Conservation (phyloP, 169 alveolate genomes). For the Miamiensis avidus region DNA sequence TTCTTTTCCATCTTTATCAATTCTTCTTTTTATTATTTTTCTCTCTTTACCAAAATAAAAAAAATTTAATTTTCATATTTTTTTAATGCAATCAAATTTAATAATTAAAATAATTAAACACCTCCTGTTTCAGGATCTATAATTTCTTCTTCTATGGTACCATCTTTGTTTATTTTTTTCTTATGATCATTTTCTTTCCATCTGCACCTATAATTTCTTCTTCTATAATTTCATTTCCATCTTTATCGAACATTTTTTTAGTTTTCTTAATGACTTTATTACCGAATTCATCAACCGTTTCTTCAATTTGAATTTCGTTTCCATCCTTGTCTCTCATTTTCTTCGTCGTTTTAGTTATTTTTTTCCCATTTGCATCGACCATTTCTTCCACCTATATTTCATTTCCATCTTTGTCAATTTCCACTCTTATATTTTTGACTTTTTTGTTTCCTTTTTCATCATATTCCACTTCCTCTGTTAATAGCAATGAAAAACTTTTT, state of each 20-base stretch:
- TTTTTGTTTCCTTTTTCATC: conserved; percentile 42
- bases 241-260: conserved; percentile 11
- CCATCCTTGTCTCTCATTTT: conserved; percentile 39
- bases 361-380: conserved; percentile 39
- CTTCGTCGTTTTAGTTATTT: conserved; percentile 21
- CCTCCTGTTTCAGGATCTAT: conserved; percentile 33
- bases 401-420: conserved; percentile 35
- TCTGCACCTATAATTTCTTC: conserved; percentile 46
- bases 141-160: conserved; percentile 45
- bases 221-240: conserved; percentile 39
- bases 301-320: conserved; percentile 37
- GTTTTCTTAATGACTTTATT: conserved; percentile 17
- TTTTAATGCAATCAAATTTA: no score
- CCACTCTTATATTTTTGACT: conserved; percentile 23
- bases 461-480: conserved; percentile 29
- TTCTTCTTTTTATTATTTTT: conserved; percentile 36
- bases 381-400: conserved; percentile 28
- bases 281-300: conserved; percentile 35
- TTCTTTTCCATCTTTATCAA: conserved; percentile 38
- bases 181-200: conserved; percentile 30
- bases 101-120: no score
- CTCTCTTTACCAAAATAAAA: no score
- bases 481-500: not conserved
- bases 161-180: conserved; percentile 41
- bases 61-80: no score